Evolutionary conservation across 2,329 filamentous ascomycete species (phyloP), one percentile per base, ranked within the genome.

Genomic region (Botrytis fabae): DNA sequence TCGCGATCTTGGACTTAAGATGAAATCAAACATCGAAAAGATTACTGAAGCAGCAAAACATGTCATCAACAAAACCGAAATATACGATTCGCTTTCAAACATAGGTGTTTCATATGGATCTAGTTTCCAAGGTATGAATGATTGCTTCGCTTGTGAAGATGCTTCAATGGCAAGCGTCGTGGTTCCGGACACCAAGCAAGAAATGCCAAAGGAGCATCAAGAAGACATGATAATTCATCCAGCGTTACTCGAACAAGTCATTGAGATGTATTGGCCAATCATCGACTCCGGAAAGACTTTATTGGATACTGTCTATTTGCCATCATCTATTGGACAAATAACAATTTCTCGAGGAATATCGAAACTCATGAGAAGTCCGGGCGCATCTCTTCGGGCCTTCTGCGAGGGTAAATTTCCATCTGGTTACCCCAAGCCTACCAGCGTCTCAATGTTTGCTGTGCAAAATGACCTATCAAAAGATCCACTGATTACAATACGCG

Each of bases 221-320:
- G 73, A 74, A 74, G 81, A 84, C 5, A 86, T 89, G 75, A 73
- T 88, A 7, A 83, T 90, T n/a, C 88, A 90, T 75, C 88, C 88
- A 0, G 84, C 86, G 6, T 88, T 87, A 0, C 81, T 90, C 20
- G 88, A 90, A 75, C 81, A 85, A 4, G 85, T 89, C 14, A 64
- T 73, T 62, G 75, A 75, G n/a, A 65, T 75, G 25, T 73, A 73
- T 44, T 73, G 71, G 65, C 65, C 65, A 62, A 70, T 69, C 44
- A 59, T 73, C 35, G 44, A 40, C 18, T 65, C 65, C 10, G 44
- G 71, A 5, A 32, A 57, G 8, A 57, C 12, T 16, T 25, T 65
- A n/a, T 28, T 73, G 16, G 54, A 63, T 62, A 73, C 65, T 8
- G 20, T 73, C 40, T 73, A 69, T 63, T 28, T 73, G 20, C 63